Evolutionary conservation across 2,329 filamentous ascomycete genomes (phyloP).

Genomic region (Didymella pomorum): DNA sequence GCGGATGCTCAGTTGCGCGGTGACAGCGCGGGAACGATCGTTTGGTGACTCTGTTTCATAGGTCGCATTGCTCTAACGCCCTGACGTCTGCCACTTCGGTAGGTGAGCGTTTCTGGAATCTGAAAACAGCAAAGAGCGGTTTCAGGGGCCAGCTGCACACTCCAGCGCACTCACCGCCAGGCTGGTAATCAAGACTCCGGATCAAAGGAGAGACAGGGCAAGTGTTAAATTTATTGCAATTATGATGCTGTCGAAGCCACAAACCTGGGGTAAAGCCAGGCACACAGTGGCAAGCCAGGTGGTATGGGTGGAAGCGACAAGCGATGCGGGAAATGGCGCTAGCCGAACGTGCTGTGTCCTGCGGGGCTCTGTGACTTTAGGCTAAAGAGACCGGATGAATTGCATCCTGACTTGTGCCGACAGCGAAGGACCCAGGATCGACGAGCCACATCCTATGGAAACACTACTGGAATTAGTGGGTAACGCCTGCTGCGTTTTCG

Average conservation of each 20-base stretch:
- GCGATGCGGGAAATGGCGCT: slow-evolving; percentile 14
- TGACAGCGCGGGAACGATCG: slow-evolving; percentile 29
- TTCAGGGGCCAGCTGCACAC: slow-evolving; percentile 32
- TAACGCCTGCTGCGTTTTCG: slow-evolving; percentile 44
- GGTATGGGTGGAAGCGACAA: slow-evolving; percentile 15
- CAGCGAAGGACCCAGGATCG: slow-evolving; percentile 33
- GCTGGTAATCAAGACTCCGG: slow-evolving; percentile 24
- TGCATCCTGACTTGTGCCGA: slow-evolving; percentile 16
- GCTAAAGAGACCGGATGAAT: slow-evolving; percentile 28
- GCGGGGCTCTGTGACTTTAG: slow-evolving; percentile 21
- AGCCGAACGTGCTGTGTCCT: slow-evolving; percentile 11
- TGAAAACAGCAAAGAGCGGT: slow-evolving; percentile 24
- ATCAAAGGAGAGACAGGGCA: slow-evolving; percentile 29
- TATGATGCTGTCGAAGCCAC: slow-evolving; percentile 18
- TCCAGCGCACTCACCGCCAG: slow-evolving; percentile 22
- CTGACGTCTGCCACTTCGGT: slow-evolving; percentile 32
- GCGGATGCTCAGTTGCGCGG: slow-evolving; percentile 19
- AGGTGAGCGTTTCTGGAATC: slow-evolving; percentile 21
- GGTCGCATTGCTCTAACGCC: slow-evolving; percentile 32
- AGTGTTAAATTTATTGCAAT: slow-evolving; percentile 4
- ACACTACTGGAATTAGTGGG: slow-evolving; percentile 38
- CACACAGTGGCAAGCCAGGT: slow-evolving; percentile 16
- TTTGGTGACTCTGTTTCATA: slow-evolving; percentile 38
- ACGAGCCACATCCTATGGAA: slow-evolving; percentile 35
- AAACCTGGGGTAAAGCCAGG: slow-evolving; percentile 22